Conservation (phyloP, 2,329 filamentous ascomycete species). For the Trichocomaceae sp. region DNA sequence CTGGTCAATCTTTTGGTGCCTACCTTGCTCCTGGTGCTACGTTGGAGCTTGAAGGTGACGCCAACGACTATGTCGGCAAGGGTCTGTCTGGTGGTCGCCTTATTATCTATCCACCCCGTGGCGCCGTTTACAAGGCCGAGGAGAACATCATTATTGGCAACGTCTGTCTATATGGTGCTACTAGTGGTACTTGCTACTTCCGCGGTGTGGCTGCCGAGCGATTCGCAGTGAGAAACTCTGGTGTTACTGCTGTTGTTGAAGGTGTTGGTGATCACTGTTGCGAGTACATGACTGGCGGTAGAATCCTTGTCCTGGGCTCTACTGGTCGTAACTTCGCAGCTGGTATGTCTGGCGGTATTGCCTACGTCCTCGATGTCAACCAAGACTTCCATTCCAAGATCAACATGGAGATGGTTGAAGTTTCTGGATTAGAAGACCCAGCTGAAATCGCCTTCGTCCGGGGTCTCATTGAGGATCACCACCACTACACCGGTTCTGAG, state of each 20-base stretch:
- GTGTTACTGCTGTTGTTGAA: slow-evolving; percentile 91
- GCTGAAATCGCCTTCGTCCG: slow-evolving; percentile 84
- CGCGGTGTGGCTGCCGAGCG: slow-evolving; percentile 92
- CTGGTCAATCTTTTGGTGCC: slow-evolving; percentile 92
- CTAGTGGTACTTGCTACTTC: slow-evolving; percentile 89
- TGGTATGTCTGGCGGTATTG: slow-evolving; percentile 97
- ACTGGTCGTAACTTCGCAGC: slow-evolving; percentile 96
- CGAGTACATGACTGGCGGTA: slow-evolving; percentile 98
- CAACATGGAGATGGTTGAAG: slow-evolving; percentile 96
- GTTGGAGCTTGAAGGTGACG: slow-evolving; percentile 87
- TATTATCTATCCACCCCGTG: slow-evolving; percentile 86
- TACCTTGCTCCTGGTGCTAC: slow-evolving; percentile 91
- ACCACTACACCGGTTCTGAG: slow-evolving; percentile 96
- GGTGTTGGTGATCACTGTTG: slow-evolving; percentile 94
- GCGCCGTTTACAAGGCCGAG: slow-evolving; percentile 88
- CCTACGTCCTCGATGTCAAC: slow-evolving; percentile 85
- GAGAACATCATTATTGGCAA: slow-evolving; percentile 94
- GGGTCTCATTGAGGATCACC: slow-evolving; percentile 89
- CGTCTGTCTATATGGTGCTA: slow-evolving; percentile 91
- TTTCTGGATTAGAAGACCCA: slow-evolving; percentile 74
- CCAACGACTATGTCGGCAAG: slow-evolving; percentile 97
- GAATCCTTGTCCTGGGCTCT: slow-evolving; percentile 75
- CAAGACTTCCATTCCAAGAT: slow-evolving; percentile 87
- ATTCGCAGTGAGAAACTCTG: slow-evolving; percentile 94
- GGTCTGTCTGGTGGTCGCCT: slow-evolving; percentile 86